Evolutionary conservation across 192 early-diverging fungal species (phyloP).

Genomic region (Backusella luteola): DNA sequence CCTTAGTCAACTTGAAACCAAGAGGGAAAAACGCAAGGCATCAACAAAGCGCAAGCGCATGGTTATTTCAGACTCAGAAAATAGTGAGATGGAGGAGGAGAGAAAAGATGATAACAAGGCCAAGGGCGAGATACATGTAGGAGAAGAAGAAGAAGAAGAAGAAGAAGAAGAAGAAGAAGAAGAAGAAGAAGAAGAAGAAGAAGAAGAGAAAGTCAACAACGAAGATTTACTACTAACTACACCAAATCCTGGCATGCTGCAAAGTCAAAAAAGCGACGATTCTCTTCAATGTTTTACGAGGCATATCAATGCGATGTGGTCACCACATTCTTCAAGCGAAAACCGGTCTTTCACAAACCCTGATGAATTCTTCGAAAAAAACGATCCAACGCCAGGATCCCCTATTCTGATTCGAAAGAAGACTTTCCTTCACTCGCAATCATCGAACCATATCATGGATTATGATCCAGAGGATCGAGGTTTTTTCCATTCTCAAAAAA

Average conservation of each 20-base stretch:
- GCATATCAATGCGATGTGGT: conserved; percentile 12
- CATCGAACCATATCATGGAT: neutral
- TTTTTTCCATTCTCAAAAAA: neutral
- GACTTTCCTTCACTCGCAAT: neutral
- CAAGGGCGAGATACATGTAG: too few relatives aligned
- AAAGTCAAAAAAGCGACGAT: neutral
- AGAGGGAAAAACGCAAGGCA: neutral
- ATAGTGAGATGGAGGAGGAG: neutral
- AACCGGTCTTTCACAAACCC: neutral
- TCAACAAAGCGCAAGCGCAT: neutral
- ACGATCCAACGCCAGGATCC: neutral
- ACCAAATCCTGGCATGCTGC: neutral
- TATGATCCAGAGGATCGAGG: neutral
- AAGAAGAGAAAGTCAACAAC: neutral
- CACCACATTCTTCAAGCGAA: neutral
- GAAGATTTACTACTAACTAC: neutral
- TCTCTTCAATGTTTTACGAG: conserved; percentile 8
- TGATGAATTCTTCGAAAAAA: neutral
- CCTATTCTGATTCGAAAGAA: neutral
- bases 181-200: neutral
- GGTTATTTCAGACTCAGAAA: neutral
- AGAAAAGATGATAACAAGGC: too few relatives aligned
- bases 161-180: neutral
- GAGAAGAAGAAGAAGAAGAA: neutral
- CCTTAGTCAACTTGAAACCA: neutral